Conservation (phyloP, 768 basidiomycete genomes). For the Hygrophorus russula region DNA sequence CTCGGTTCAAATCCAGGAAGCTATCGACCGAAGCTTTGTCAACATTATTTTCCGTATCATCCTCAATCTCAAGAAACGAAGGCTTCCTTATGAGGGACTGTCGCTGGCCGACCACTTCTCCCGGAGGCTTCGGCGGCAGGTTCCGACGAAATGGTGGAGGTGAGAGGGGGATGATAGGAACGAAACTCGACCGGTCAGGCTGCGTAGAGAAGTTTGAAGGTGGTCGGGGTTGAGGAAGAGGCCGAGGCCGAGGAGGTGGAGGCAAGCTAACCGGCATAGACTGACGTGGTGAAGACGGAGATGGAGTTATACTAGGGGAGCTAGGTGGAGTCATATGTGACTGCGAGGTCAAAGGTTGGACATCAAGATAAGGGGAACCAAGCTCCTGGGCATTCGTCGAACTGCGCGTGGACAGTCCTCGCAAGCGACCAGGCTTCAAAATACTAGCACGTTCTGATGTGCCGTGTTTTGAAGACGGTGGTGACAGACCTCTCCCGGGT, state of each 20-base stretch:
- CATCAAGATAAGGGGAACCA: conserved; percentile 10
- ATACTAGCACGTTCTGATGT: conserved; percentile 7
- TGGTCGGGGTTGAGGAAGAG: conserved; percentile 9
- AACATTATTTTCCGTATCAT: conserved; percentile 27
- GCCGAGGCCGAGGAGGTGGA: conserved; percentile 40
- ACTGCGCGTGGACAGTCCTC: conserved; percentile 8
- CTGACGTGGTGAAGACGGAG: conserved; percentile 15
- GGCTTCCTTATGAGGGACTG: conserved; percentile 54
- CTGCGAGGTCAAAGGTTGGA: conserved; percentile 27
- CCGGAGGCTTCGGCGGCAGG: conserved; percentile 20
- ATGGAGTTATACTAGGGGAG: conserved; percentile 10
- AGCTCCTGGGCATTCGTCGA: conserved; percentile 12
- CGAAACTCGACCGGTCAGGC: conserved; percentile 11
- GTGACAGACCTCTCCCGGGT: conserved; percentile 15
- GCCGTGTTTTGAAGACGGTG: conserved; percentile 16
- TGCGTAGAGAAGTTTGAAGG: conserved; percentile 23
- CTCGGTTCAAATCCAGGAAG: conserved; percentile 41
- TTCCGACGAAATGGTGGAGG: conserved; percentile 15
- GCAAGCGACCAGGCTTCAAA: not conserved
- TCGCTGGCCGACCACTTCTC: conserved; percentile 31
- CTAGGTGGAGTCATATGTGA: conserved; percentile 14
- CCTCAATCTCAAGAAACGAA: conserved; percentile 63
- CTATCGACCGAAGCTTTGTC: conserved; percentile 22
- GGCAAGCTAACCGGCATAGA: conserved; percentile 30
- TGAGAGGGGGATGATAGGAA: conserved; percentile 10